Conservation (phyloP, 345 rosid genomes). For the Eucalyptus cladocalyx region DNA sequence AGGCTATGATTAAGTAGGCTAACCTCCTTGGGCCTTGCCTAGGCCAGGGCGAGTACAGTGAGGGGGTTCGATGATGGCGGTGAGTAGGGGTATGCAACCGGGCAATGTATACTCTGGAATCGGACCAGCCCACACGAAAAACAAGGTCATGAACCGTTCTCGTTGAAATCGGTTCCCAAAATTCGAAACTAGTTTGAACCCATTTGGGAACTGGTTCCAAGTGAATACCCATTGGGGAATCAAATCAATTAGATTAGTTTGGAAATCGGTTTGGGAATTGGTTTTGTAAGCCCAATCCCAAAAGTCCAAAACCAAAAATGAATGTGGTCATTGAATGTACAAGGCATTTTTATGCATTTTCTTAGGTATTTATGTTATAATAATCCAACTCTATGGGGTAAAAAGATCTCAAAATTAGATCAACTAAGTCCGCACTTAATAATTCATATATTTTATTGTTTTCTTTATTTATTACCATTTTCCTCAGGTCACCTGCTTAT, state of each 20-base stretch:
- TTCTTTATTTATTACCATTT: background rate
- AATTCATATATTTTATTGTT: background rate
- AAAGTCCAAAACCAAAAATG: too few species aligned
- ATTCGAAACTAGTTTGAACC: fast-evolving
- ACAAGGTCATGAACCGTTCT: fast-evolving
- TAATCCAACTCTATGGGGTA: background rate
- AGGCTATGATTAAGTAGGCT: too few species aligned
- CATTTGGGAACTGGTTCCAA: fast-evolving
- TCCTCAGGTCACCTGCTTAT: constrained; percentile 62
- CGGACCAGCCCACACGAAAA: fast-evolving
- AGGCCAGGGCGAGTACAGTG: too few species aligned
- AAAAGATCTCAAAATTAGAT: background rate
- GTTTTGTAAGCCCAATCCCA: too few species aligned
- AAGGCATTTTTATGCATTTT: background rate
- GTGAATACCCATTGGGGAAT: too few species aligned
- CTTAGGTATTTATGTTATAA: background rate
- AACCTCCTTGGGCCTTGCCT: too few species aligned
- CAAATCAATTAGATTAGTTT: fast-evolving
- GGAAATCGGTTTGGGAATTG: too few species aligned
- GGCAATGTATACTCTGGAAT: fast-evolving
- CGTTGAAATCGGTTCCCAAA: too few species aligned
- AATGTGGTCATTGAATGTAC: too few species aligned
- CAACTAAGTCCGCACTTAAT: background rate
- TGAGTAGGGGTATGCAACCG: too few species aligned
- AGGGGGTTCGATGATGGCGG: too few species aligned